Percentiles rank a stretch among this genome's conserved stretches.
Evolutionary conservation across 2,329 filamentous ascomycete species (phyloP).

Genomic region (Penicillium sp.): DNA sequence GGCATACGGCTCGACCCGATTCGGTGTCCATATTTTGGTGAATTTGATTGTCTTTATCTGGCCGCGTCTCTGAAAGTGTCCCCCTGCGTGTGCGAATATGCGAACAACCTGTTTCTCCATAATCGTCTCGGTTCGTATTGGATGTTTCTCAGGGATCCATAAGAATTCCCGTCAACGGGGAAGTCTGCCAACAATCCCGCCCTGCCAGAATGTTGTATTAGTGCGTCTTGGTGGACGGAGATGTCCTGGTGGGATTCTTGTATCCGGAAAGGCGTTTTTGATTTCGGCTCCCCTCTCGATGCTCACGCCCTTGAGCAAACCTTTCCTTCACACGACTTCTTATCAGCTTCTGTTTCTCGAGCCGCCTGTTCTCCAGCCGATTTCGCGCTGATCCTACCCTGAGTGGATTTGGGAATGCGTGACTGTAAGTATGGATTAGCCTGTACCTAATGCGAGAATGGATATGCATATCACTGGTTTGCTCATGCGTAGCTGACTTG

Average conservation of each 20-base stretch:
- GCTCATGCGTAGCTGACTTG: no score
- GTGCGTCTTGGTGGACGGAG: conserved; percentile 4
- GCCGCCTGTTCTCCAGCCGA: neutral
- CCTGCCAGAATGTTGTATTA: conserved; percentile 4
- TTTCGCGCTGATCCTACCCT: neutral
- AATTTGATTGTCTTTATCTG: conserved; percentile 3
- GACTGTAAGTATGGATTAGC: conserved; percentile 23
- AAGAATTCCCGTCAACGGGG: no score
- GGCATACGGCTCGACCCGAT: conserved; percentile 16
- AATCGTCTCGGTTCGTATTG: no score
- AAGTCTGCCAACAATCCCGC: neutral
- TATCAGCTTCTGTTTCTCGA: conserved; percentile 11
- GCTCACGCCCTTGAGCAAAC: conserved; percentile 13
- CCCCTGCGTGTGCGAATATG: neutral
- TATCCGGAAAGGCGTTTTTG: conserved; percentile 21
- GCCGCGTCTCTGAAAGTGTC: neutral
- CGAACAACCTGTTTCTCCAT: no score
- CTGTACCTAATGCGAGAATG: conserved; percentile 33
- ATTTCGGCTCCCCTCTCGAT: conserved; percentile 20
- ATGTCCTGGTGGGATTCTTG: conserved; percentile 1
- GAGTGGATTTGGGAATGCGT: conserved; percentile 2
- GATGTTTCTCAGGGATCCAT: no score
- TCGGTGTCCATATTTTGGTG: conserved; percentile 17
- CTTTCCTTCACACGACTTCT: conserved; percentile 18
- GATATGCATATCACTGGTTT: conserved; percentile 16